phyloP scores from a whole-genome alignment of 176 grass and related monocot species.

The Hsuehochloa calcarea region DNA sequence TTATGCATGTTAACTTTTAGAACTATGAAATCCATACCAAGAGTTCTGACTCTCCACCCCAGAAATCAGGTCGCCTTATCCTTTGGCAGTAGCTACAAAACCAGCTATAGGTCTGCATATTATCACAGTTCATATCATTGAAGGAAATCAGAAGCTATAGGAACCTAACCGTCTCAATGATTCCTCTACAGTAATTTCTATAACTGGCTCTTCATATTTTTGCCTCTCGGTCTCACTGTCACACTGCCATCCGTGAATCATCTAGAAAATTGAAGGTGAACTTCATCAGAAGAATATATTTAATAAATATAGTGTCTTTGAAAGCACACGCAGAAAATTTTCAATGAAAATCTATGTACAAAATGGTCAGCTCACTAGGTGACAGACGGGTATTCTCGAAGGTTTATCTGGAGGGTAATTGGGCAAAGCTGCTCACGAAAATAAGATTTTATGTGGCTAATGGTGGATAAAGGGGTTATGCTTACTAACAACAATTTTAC shows the following conservation, averaged over 20 bases:
- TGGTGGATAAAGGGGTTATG: neutral
- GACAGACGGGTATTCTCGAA: constrained; percentile 4
- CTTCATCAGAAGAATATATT: constrained; percentile 2
- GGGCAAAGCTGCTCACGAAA: neutral
- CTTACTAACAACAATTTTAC: neutral
- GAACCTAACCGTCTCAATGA: constrained; percentile 72
- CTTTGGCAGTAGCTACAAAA: constrained; percentile 86
- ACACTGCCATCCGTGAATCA: constrained; percentile 84
- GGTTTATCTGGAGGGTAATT: neutral
- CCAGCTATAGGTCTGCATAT: constrained; percentile 17
- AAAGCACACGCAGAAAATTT: neutral
- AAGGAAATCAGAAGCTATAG: constrained; percentile 31
- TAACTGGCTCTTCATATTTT: constrained; percentile 77
- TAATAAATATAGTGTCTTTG: neutral
- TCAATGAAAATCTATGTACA: neutral
- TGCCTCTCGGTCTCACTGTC: constrained; percentile 52
- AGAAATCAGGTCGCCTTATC: constrained; percentile 83
- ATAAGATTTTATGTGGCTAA: neutral
- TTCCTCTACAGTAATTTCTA: constrained; percentile 87
- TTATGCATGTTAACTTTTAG: constrained; percentile 3
- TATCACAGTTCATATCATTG: constrained; percentile 14
- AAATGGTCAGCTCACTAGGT: neutral
- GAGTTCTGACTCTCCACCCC: constrained; percentile 93
- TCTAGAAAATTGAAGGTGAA: constrained; percentile 35
- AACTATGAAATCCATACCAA: constrained; percentile 53